Percentiles rank a stretch among this genome's conserved stretches.
These are phyloP conservation scores for Andalucia godoyi DNA, from an alignment of 78 protist species.

Conservation along the genomic window DNA sequence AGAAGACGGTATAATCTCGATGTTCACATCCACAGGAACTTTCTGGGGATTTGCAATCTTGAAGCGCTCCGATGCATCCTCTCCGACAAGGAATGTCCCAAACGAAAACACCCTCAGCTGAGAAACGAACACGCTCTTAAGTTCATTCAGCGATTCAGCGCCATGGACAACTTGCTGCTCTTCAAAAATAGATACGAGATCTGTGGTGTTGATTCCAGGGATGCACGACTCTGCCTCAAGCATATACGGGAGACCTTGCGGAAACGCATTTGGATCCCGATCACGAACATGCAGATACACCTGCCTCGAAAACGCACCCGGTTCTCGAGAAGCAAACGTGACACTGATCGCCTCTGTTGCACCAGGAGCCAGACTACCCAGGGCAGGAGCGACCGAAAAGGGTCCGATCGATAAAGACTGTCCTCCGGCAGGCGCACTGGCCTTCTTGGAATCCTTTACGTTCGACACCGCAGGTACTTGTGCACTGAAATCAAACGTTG, in stretches of 20 bases:
- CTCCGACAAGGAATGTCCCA: constrained; percentile 23
- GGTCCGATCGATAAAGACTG: constrained; percentile 18
- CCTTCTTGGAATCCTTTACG: too few relatives aligned
- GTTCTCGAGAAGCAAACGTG: constrained; percentile 6
- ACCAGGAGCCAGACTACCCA: constrained; percentile 22
- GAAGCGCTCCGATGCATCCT: constrained; percentile 7
- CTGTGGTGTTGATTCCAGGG: constrained; percentile 52
- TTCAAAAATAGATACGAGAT: constrained; percentile 50
- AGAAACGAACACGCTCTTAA: constrained; percentile 15
- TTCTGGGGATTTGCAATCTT: constrained; percentile 50
- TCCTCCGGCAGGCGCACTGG: too few relatives aligned
- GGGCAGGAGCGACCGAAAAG: constrained; percentile 27
- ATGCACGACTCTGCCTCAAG: constrained; percentile 55
- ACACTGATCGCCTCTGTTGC: constrained; percentile 18
- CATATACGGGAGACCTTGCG: constrained; percentile 29
- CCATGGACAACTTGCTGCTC: constrained; percentile 44
- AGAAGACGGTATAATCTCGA: background rate
- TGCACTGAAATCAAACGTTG: too few relatives aligned
- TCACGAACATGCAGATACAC: too few relatives aligned
- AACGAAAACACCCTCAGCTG: constrained; percentile 39
- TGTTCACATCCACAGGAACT: constrained; percentile 29
- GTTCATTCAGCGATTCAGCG: background rate
- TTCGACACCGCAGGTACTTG: too few relatives aligned
- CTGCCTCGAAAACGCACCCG: too few relatives aligned
- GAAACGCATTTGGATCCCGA: constrained; percentile 6